Base-by-base conservation (phyloP, 139 green algal species). In the Closterium sp. region DNA sequence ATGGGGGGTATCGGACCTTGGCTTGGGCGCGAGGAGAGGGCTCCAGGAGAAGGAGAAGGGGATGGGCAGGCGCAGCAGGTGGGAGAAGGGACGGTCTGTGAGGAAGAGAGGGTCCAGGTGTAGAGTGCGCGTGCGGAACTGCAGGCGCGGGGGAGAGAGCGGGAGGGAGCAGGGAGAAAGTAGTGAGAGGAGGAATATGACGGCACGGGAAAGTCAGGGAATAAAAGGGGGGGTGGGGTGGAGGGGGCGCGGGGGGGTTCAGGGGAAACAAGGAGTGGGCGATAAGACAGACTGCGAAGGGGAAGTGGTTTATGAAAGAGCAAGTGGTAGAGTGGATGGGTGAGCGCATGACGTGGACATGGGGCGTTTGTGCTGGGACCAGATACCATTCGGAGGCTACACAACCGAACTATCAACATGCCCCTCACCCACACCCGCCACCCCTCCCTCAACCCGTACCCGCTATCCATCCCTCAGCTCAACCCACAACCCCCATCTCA, bases 31-130 rank as follows among this genome's bases (percentile, higher is more conserved):
- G 29, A 92, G 89, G 29, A 73, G 19, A 17, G 89, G 89, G 89
- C 62, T 88, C 89, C 89, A 92, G 27, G 62, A 29, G 89, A 88
- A 92, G 70, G n/a, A 70, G 89, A 92, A 92, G 70, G 89, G 89
- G 50, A 92, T 73, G 89, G 50, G 89, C 29, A 70, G 31, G 27
- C 31, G 31, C 50, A 88, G 89, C 70, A 92, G 89, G 11, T 50
- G 24, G n/a, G 21, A 31, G 29, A 73, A 30, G 31, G 70, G 22
- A 13, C 89, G 50, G 27, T 30, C 89, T 13, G 27, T 29, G 22
- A 88, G 24, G 27, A 27, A 29, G 17, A 88, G 27, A 17, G 62
- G 62, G 29, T 92, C 89, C 70, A 92, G 70, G 24, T 88, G 21
- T 9, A 92, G 24, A 2, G 31, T 85, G 24, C 87, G 24, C n/a